Evolutionary conservation across 139 green algal species (phyloP), one percentile per base, ranked within the genome.

Genomic region (Marvania coccoides): DNA sequence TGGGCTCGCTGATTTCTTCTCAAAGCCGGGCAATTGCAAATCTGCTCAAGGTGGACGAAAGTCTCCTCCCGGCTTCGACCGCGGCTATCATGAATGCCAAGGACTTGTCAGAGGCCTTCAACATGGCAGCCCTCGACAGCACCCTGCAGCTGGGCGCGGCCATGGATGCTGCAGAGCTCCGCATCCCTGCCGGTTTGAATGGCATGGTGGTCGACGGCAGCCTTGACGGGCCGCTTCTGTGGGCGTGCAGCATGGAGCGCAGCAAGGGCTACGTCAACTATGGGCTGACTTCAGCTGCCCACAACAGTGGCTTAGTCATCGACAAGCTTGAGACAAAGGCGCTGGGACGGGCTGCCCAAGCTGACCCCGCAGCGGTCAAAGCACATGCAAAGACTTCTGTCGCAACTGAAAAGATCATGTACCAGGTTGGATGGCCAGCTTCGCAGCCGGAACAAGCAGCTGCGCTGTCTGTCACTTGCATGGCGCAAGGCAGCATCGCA

Each of bases 81-180:
- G n/a, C n/a, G n/a, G n/a, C n/a, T n/a, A 38, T 5, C 48, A 58
- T 24, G 26, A 19, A 2, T 7, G 45, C 36, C 19, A 55, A 47
- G 2, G 65, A 60, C 40, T 24, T 9, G 5, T 45, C 40, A 15
- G 48, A 55, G 9, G 23, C 72, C 34, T 23, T 90, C 2, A 69
- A 87, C 42, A 79, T 81, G 9, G 77, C 84, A 0, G 15, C 71
- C 29, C 47, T 91, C 3, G 85, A 91, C 63, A 71, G 61, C 46
- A 67, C 71, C 24, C 75, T 91, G 39, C 85, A 91, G 54, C 73
- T 91, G 23, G 85, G 64, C 23, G 81, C 73, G 10, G 45, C 65
- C 2, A 30, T 10, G 5, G 28, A 26, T 60, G 29, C 40, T 42
- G 28, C n/a, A 6, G 37, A 30, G 0, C 58, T 77, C 48, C 58